These are phyloP conservation scores for Solanum raphanifolium DNA, from an alignment of 257 asterid genomes.

Conservation along the genomic window DNA sequence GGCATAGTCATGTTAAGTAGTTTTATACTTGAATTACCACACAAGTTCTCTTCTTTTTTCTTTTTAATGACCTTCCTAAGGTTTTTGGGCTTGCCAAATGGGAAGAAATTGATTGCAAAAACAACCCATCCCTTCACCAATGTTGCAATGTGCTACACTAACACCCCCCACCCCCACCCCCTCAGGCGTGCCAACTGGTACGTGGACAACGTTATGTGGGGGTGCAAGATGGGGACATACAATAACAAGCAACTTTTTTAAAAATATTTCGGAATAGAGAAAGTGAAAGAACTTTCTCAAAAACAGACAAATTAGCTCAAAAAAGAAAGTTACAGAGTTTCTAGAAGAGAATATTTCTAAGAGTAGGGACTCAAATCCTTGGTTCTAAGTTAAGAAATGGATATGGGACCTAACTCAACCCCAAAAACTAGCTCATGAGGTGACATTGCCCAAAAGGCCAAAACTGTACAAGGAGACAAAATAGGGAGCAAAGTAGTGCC, in stretches of 20 bases:
- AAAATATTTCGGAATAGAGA: not conserved
- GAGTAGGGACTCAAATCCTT: not conserved
- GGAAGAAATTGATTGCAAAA: not conserved
- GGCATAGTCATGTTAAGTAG: not conserved
- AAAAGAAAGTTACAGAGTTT: not conserved
- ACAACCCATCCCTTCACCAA: not conserved
- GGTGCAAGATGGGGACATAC: not conserved
- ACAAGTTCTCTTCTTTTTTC: not conserved
- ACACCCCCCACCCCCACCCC: not conserved
- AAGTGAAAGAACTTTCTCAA: not conserved
- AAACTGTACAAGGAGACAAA: not conserved
- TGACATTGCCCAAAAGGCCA: not conserved
- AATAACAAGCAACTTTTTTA: not conserved
- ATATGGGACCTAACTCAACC: not conserved
- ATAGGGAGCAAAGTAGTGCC: not conserved
- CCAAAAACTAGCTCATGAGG: not conserved
- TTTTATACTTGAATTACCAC: not conserved
- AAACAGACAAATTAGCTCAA: not conserved
- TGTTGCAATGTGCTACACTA: not conserved
- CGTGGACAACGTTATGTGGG: not conserved
- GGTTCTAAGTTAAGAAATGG: not conserved
- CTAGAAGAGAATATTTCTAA: not conserved
- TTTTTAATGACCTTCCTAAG: not conserved
- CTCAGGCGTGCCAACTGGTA: not conserved
- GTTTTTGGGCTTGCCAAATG: not conserved